Evolutionary conservation across 345 rosid species (phyloP), one percentile per base, ranked within the genome.

Genomic region (Brassica rapa): DNA sequence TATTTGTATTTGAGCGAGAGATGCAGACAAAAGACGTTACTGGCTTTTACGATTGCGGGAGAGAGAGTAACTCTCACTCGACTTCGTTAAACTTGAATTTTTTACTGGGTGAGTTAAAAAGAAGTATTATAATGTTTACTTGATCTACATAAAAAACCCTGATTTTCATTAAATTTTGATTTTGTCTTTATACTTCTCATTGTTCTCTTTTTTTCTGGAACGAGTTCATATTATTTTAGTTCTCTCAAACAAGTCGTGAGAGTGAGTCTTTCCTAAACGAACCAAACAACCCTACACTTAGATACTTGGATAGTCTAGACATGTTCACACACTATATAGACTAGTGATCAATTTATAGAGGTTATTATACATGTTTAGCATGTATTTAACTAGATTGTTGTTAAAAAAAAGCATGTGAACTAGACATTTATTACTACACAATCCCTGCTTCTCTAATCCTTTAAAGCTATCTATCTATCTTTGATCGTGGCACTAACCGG

Each of bases 11-110:
- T 62, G 14, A 37, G 74, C 25, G 63, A 23, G 33, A 55, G 30
- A 73, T 11, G 51, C 73, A 78, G 32, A 72, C 69, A 39, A 80
- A 64, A 80, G 79, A 79, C 82, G 74, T 79, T 79, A 67, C 66
- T 70, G 62, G 60, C 43, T 60, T 60, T 60, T 60, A 64, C 76
- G 30, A 37, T 63, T 70, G 76, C 71, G 81, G 76, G 81, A 77
- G 81, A 71, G 66, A 53, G 19, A 7, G 74, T 77, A 62, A 62
- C 70, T 51, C 32, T 21, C 73, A 35, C 49, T 5, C 39, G 29
- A 29, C 1, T 11, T 8, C 51, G 46, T 61, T 61, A 68, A 15
- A 68, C 9, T 37, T 56, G 30, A 35, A 15, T 2, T 9, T 66
- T 66, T 56, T 7, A 62, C 41, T 1, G 23, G 1, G 21, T 0